These are phyloP conservation scores for Vigna mungo DNA, from an alignment of 306 rosid genomes.

Conservation along the genomic window DNA sequence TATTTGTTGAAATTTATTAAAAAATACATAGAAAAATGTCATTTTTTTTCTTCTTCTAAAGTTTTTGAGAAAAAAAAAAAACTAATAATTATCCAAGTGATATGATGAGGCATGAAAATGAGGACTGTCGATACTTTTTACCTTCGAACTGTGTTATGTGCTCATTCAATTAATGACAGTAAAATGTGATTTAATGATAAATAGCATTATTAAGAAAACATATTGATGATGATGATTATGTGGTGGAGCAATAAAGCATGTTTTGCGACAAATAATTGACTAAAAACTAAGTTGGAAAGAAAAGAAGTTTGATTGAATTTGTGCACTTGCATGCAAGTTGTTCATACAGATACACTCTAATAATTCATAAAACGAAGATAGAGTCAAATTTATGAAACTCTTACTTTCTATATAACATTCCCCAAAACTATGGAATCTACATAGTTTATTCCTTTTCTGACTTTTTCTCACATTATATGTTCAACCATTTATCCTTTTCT, in stretches of 20 bases:
- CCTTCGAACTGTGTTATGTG: background rate
- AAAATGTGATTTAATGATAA: background rate
- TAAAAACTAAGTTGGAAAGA: background rate
- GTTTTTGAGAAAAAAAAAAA: background rate
- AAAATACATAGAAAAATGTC: no score
- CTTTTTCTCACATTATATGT: background rate
- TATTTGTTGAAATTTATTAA: no score
- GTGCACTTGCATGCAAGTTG: background rate
- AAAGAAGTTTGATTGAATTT: conserved; percentile 25
- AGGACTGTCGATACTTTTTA: background rate
- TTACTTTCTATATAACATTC: background rate
- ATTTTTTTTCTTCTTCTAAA: background rate
- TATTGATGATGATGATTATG: background rate
- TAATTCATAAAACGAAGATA: background rate
- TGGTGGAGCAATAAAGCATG: background rate
- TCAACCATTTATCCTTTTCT: no score
- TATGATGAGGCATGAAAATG: background rate
- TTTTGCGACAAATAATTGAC: conserved; percentile 6
- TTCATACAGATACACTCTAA: background rate
- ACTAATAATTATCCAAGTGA: background rate
- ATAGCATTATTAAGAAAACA: background rate
- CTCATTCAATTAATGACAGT: background rate
- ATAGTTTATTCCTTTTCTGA: conserved; percentile 11
- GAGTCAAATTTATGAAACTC: background rate
- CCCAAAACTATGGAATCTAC: background rate